Percentiles rank a stretch among this genome's conserved stretches.
Conservation (phyloP, 2,329 filamentous ascomycete species). For the Teratosphaeria zuluensis region DNA sequence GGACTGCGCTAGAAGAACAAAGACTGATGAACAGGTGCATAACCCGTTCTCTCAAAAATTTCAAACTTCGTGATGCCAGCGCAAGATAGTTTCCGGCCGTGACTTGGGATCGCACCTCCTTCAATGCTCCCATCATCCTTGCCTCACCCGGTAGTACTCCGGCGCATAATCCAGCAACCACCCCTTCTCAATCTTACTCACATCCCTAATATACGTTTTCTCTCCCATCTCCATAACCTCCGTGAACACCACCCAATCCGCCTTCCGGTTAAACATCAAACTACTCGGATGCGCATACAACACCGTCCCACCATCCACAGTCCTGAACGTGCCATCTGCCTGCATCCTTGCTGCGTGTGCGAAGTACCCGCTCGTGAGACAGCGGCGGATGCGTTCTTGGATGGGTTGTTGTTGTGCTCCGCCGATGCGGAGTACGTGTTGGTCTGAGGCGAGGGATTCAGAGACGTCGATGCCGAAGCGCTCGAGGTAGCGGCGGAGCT, state of each 20-base stretch:
- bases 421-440: conserved; percentile 30
- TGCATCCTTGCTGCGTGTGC: conserved; percentile 91
- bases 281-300: conserved; percentile 86
- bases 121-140: background rate
- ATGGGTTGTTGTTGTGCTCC: conserved; percentile 33
- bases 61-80: too few species aligned
- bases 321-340: conserved; percentile 78
- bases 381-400: conserved; percentile 69
- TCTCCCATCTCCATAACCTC: conserved; percentile 81
- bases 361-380: conserved; percentile 84
- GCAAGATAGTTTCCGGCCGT: too few species aligned
- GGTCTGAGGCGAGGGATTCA: conserved; percentile 44
- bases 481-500: conserved; percentile 79
- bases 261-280: conserved; percentile 91
- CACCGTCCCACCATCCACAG: conserved; percentile 67
- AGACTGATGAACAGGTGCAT: too few species aligned
- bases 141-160: conserved; percentile 38
- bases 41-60: too few species aligned
- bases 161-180: conserved; percentile 87
- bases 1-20: too few species aligned
- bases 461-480: conserved; percentile 65
- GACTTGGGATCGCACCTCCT: too few species aligned
- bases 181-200: conserved; percentile 87
- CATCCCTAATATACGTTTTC: conserved; percentile 83
- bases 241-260: conserved; percentile 92